A percentile compares a stretch with the other conserved stretches of the same genome.
Evolutionary conservation across 2,329 filamentous ascomycete genomes (phyloP).

Genomic region (Byssoonygena ceratinophila): DNA sequence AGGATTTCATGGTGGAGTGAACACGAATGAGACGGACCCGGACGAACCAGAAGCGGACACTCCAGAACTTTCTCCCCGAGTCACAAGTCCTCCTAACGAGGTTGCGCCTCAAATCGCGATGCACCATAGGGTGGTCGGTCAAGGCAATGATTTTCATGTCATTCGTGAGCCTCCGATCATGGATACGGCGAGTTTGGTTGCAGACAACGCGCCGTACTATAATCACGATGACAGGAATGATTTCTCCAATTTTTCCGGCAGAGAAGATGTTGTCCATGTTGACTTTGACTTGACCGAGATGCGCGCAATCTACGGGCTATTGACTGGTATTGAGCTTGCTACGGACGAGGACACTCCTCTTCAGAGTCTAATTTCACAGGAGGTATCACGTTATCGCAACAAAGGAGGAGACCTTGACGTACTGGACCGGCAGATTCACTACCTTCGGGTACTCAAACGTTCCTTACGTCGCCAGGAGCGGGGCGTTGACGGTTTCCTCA

Average conservation of each 20-base stretch:
- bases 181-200: neutral
- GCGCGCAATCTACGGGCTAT: conserved; percentile 18
- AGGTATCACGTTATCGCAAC: neutral
- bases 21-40: neutral
- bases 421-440: neutral
- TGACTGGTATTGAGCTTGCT: neutral
- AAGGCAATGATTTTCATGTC: conserved; percentile 16
- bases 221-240: neutral
- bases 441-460: neutral
- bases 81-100: neutral
- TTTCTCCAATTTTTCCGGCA: neutral
- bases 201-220: neutral
- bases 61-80: neutral
- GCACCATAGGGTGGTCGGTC: conserved; percentile 13
- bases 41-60: conserved; percentile 1
- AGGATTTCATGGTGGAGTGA: neutral
- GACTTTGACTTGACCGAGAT: conserved; percentile 22
- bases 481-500: neutral
- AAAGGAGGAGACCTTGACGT: conserved; percentile 1
- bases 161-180: conserved; percentile 11
- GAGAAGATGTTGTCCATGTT: conserved; percentile 19
- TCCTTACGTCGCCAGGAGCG: neutral
- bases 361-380: conserved; percentile 19
- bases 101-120: neutral
- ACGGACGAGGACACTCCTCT: conserved; percentile 17